phyloP scores from a whole-genome alignment of 2,329 filamentous ascomycete species.

The Phialophora macrospora region DNA sequence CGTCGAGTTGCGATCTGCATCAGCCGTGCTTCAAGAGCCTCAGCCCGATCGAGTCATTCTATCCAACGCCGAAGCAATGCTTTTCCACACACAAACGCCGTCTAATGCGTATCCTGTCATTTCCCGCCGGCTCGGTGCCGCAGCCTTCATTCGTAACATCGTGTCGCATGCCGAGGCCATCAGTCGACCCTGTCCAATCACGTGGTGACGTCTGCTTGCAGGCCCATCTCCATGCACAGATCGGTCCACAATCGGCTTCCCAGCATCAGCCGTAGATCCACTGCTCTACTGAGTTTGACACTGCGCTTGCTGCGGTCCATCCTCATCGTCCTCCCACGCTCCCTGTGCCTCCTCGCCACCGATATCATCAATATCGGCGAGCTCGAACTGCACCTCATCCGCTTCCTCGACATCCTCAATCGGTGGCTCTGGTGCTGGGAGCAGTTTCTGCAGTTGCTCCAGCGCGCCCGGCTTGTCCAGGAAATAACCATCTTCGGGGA shows the following conservation, averaged over 20 bases:
- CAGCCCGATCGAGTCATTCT: background rate
- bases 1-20: background rate
- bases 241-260: background rate
- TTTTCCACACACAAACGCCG: conserved; percentile 9
- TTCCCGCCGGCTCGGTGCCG: background rate
- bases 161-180: background rate
- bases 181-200: background rate
- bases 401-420: conserved; percentile 71
- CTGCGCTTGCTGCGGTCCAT: conserved; percentile 53
- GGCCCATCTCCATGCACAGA: background rate
- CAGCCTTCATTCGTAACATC: conserved; percentile 6
- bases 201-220: background rate
- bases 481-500: conserved; percentile 86
- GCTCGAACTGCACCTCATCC: conserved; percentile 86
- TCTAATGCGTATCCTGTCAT: conserved; percentile 6
- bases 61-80: conserved; percentile 11
- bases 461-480: conserved; percentile 64
- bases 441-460: conserved; percentile 72
- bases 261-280: background rate
- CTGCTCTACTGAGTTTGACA: conserved; percentile 54
- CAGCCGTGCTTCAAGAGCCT: background rate
- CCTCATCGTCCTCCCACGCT: conserved; percentile 57
- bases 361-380: conserved; percentile 77
- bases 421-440: conserved; percentile 68
- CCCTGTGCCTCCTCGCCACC: conserved; percentile 51